Base-by-base conservation (phyloP, 2,329 filamentous ascomycete species). In the Conoideocrella luteorostrata region DNA sequence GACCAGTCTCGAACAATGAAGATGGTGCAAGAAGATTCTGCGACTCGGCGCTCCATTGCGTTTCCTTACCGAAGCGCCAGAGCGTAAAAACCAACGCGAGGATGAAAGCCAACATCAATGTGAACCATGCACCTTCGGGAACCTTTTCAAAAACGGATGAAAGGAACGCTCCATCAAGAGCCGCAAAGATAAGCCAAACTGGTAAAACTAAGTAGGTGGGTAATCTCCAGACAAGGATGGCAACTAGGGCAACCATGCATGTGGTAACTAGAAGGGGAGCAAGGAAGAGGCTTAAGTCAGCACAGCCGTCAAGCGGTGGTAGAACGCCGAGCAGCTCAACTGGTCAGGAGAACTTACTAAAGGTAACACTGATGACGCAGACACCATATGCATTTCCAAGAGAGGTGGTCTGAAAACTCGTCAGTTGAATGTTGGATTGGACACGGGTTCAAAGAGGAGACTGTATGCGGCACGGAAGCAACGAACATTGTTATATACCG, bases 1-100 rank as follows among this genome's bases (percentile, higher is more conserved):
- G n/a, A n/a, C n/a, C 28, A 9, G 51, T 48, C 37, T 55, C 38
- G 15, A 65, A 51, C 4, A 72, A 62, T 12, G 69, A 51, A 53
- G 41, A 71, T 69, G 55, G 54, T 34, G 70, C 68, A 44, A 80
- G 68, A 4, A 72, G 71, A 51, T 88, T 82, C 44, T 74, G 69
- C 1, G 73, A 71, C 63, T 90, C 85, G 2, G 84, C 79, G 6
- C 64, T 65, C 85, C 86, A 90, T 57, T 90, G 86, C 47, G 79
- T 74, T 56, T 88, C 84, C 59, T 90, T 89, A 13, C 86, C 86
- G 53, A 80, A 90, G 24, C 86, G 77, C 86, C 86, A 90, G 10
- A 89, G 71, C 2, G 88, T 69, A 56, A 90, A 85, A 34, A 88
- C 62, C 34, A 63, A 66, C 0, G 81, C 75, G 2, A 90, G 72